These are phyloP conservation scores for Orbilia quercus DNA, from an alignment of 2,329 filamentous ascomycete species.

Conservation along the genomic window DNA sequence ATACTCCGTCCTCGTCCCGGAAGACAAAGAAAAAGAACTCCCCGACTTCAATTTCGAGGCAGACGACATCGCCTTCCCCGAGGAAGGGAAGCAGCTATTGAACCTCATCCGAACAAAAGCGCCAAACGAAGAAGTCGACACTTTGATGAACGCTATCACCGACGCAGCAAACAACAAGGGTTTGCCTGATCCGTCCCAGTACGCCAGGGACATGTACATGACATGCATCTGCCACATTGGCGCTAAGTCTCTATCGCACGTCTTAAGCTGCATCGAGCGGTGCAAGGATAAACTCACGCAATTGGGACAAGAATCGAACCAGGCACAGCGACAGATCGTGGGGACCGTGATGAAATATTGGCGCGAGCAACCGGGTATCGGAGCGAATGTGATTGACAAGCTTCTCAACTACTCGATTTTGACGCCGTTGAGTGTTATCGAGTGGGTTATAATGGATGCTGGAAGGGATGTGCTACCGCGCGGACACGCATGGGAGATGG, in stretches of 20 bases:
- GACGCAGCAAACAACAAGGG: constrained; percentile 62
- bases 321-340: constrained; percentile 86
- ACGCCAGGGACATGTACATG: constrained; percentile 93
- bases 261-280: constrained; percentile 93
- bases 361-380: constrained; percentile 89
- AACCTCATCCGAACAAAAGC: constrained; percentile 84
- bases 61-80: constrained; percentile 83
- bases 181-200: constrained; percentile 78
- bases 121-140: constrained; percentile 84
- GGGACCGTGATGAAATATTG: constrained; percentile 91
- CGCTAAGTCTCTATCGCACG: constrained; percentile 94
- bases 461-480: constrained; percentile 77
- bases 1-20: constrained; percentile 82
- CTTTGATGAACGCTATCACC: constrained; percentile 77
- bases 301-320: constrained; percentile 78
- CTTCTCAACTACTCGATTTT: constrained; percentile 97
- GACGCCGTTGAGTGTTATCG: constrained; percentile 82
- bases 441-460: constrained; percentile 84
- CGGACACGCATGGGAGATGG: constrained; percentile 86
- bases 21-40: constrained; percentile 93
- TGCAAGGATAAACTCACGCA: constrained; percentile 88
- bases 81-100: constrained; percentile 84
- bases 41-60: constrained; percentile 91
- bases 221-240: constrained; percentile 93
- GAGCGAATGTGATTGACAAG: constrained; percentile 93